Base-by-base conservation (phyloP, 495 filamentous ascomycete species). In the Pseudomonodictys pantanalensis region DNA sequence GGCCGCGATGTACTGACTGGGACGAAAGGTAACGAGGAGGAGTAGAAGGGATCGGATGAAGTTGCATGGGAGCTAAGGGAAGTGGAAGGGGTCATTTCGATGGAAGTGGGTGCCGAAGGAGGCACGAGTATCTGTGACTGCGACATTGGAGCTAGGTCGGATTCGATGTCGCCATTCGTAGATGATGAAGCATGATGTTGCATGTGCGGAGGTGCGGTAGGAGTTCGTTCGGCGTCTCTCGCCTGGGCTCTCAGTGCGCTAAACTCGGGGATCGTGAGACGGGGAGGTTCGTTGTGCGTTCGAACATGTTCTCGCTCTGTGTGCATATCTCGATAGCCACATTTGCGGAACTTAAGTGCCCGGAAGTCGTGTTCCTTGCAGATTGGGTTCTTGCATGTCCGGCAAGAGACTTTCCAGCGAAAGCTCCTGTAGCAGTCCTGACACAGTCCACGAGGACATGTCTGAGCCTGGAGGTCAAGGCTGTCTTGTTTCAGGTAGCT, bases 341-440 rank as follows among this genome's bases (percentile, higher is more conserved):
- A 85, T 18, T 83, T 81, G 23, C 82, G 72, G 51, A 83, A 68
- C n/a, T 80, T 79, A 11, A 85, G 71, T 28, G 76, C 81, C 26
- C 81, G 76, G n/a, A 85, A 76, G 65, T 85, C 82, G 63, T 85
- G 82, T 57, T 84, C 81, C 56, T 82, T 83, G 68, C 82, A 85
- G 25, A 85, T 66, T 11, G 80, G 76, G 59, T 78, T 79, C 22
- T 79, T 79, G 67, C 82, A 85, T 43, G 71, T 76, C 66, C 78
- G 78, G 66, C 82, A 85, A 17, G 77, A 72, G 6, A 83, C 76
- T 67, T 82, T 83, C 82, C 82, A 85, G 30, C 78, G 77, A 32
- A 78, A 76, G 11, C 76, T 79, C 29, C 79, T 74, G 58, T 81
- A 81, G 68, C 82, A 85, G 38, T 82, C 79, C 48, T 81, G 75